Base-by-base conservation (phyloP, 1,284 basidiomycete species). In the Sanghuangporus baumii region DNA sequence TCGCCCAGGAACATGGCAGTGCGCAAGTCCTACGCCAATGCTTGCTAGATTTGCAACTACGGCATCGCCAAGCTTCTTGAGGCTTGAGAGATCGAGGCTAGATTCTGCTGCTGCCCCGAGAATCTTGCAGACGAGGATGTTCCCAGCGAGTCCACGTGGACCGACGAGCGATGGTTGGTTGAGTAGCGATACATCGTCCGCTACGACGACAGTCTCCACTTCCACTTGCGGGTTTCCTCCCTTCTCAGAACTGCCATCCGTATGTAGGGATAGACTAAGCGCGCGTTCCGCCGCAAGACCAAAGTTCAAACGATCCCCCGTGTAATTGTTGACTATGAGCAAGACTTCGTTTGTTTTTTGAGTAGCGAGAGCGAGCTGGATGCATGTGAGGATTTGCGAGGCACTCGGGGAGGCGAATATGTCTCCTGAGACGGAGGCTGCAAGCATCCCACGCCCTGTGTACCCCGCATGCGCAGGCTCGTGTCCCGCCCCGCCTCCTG, bases 111-210 rank as follows among this genome's bases (percentile, higher is more conserved):
- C 72, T 1, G 81, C 84, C 1, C 85, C 83, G 0, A 87, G 80
- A 20, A 88, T 73, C 74, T 91, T 90, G 75, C 88, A 89, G 2
- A 87, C 84, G 14, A 89, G 72, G 12, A 88, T 82, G 40, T 87
- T 89, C 3, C 84, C 86, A 0, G 81, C 85, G 2, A 88, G 74
- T 23, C 85, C 85, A 63, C 85, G 71, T 8, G 82, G 75, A 3
- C 83, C 84, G 2, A 83, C 81, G 14, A 81, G 65, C 43, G 66
- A 69, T 70, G 31, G 72, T 70, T 54, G 73, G 68, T 56, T 76
- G 68, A 71, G 84, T 74, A 71, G 81, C 68, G 79, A 80, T 4
- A 88, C 84, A 69, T 90, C 88, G 70, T 90, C 87, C 6, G 84
- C 83, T 1, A 89, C 86, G 56, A 88, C 75, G 31, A 89, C 75